Conservation (phyloP, 495 filamentous ascomycete species). For the Lindgomyces ingoldianus region DNA sequence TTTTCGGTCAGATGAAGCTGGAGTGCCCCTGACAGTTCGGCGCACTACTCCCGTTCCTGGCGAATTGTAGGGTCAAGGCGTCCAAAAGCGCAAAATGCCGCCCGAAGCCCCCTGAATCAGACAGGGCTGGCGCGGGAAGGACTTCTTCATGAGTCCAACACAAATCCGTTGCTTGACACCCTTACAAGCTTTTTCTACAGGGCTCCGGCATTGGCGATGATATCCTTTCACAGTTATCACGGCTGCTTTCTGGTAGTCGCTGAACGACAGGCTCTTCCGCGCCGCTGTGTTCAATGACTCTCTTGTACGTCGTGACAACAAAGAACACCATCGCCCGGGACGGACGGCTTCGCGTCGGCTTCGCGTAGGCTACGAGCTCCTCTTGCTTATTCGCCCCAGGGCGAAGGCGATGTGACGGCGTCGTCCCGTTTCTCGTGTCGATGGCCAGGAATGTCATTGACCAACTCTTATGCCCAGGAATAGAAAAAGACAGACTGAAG, state of each 20-base stretch:
- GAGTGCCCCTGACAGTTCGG: neutral
- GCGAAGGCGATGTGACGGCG: neutral
- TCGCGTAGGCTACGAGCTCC: too few relatives aligned
- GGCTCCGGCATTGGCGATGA: neutral
- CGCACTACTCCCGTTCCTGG: neutral
- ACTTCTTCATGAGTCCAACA: neutral
- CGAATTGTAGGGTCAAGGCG: neutral
- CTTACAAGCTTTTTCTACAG: neutral
- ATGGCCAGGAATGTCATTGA: neutral
- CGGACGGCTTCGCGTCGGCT: too few relatives aligned
- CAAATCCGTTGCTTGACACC: neutral
- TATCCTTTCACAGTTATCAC: too few relatives aligned
- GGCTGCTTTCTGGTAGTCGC: too few relatives aligned
- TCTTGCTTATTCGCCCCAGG: too few relatives aligned
- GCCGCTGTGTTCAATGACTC: too few relatives aligned
- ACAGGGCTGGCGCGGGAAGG: neutral
- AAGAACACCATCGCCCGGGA: too few relatives aligned
- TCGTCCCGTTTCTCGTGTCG: neutral
- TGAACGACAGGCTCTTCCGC: too few relatives aligned
- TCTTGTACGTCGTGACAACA: too few relatives aligned
- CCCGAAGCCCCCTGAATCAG: too few relatives aligned
- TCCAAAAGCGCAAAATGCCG: too few relatives aligned
- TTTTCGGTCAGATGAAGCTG: too few relatives aligned
- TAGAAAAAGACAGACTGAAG: neutral
- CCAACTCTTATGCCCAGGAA: conserved; percentile 1